Base-by-base conservation (phyloP, 192 early-diverging fungal genomes). In the Obelidium mucronatum region DNA sequence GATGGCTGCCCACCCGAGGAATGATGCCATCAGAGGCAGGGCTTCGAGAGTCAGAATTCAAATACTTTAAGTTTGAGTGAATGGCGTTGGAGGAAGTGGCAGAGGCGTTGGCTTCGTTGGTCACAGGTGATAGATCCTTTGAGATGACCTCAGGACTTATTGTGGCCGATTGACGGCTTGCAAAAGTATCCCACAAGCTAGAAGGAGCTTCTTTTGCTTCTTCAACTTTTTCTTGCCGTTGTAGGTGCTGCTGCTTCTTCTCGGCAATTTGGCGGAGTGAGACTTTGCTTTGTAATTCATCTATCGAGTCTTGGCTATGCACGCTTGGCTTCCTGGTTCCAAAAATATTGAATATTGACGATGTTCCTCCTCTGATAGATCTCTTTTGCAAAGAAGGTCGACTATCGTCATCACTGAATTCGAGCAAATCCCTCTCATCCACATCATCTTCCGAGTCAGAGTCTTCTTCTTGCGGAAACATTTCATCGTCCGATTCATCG, bases 371-470 rank as follows among this genome's bases (percentile, higher is more conserved):
- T 48, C 19, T 48, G 30, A 26, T 24, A 24, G 11, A 22, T 6
- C 31, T 36, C 17, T 64, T 64, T 26, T 24, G 62, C 35, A 22
- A 22, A 36, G 40, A 64, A 5, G 35, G 11, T 36, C 26, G 19
- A 6, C 39, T 35, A n/a, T 72, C 69, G 58, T 72, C 69, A 37
- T 72, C 69, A 54, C 33, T 58, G 54, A 72, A 59, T 58, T 13
- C 66, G n/a, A 67, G 56, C 52, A 72, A 59, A 34, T 59, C 67
- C 13, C 48, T 13, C 19, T 52, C 34, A 35, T 35, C 69, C 6
- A 19, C 51, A 26, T 72, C 69, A 30, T 39, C 40, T 31, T 30
- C 67, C 31, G 37, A 54, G 19, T 72, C 69, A 35, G 37, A 58
- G 3, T n/a, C 69, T 26, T 42, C 66, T 26, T 42, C 66, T 51